A percentile compares a stretch with the other conserved stretches of the same genome.
phyloP scores from a whole-genome alignment of 805 yeast genomes.

The Starmerella roubikii region DNA sequence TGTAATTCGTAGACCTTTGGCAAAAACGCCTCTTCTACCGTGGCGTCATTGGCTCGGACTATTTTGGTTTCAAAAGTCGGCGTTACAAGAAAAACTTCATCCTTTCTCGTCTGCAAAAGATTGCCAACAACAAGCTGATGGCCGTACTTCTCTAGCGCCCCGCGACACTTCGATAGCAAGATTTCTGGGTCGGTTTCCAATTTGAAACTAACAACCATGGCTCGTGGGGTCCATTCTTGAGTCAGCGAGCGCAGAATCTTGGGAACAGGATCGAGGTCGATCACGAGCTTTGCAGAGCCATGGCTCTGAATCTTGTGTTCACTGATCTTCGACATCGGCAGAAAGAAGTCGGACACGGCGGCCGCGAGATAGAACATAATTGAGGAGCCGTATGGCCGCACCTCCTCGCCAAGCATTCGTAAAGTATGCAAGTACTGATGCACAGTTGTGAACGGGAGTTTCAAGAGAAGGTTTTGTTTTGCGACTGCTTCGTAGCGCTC shows the following conservation, averaged over 20 bases:
- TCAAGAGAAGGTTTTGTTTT: constrained; percentile 39
- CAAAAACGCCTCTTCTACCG: constrained; percentile 67
- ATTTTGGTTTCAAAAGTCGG: constrained; percentile 28
- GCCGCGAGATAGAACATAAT: constrained; percentile 86
- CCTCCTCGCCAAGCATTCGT: constrained; percentile 45
- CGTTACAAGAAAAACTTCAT: constrained; percentile 74
- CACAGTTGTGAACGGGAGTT: constrained; percentile 86
- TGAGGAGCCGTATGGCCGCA: constrained; percentile 35
- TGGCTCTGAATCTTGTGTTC: constrained; percentile 91
- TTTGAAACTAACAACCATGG: constrained; percentile 89
- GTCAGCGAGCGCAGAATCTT: constrained; percentile 79
- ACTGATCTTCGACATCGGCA: constrained; percentile 74
- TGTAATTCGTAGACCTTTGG: constrained; percentile 64
- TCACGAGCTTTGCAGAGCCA: constrained; percentile 49
- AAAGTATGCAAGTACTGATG: constrained; percentile 85
- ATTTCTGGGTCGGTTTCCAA: constrained; percentile 73
- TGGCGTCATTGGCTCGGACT: constrained; percentile 34
- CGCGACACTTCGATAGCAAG: constrained; percentile 58
- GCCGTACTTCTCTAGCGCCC: constrained; percentile 70
- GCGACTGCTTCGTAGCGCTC: constrained; percentile 36
- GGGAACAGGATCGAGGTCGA: constrained; percentile 90
- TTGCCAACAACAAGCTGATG: constrained; percentile 95
- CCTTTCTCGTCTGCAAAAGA: constrained; percentile 72
- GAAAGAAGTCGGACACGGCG: constrained; percentile 92
- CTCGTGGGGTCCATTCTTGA: constrained; percentile 87